A percentile compares a stretch with the other conserved stretches of the same genome.
Evolutionary conservation across 805 yeast genomes (phyloP).

Genomic region (Saccharomyces jurei): DNA sequence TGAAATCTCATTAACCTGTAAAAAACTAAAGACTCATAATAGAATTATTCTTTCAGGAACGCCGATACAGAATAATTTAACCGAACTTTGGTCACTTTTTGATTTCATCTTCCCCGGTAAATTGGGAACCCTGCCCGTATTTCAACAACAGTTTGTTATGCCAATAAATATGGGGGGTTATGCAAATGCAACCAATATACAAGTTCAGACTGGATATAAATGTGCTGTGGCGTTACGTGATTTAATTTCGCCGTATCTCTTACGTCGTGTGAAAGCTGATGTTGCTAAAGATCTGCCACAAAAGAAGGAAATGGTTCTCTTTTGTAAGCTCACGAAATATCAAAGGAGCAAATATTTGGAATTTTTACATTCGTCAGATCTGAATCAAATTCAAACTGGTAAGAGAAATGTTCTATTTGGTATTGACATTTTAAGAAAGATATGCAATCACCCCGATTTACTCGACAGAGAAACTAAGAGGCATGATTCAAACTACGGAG

Average conservation of each 20-base stretch:
- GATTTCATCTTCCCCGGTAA: slow-evolving; percentile 94
- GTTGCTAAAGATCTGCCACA: slow-evolving; percentile 93
- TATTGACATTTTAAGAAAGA: slow-evolving; percentile 80
- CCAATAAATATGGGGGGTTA: slow-evolving; percentile 98
- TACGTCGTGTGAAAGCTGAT: slow-evolving; percentile 82
- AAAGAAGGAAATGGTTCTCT: slow-evolving; percentile 87
- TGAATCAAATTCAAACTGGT: slow-evolving; percentile 63
- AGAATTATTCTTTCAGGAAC: slow-evolving; percentile 89
- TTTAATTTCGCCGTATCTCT: slow-evolving; percentile 78
- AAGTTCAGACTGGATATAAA: slow-evolving; percentile 91
- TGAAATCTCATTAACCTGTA: slow-evolving; percentile 76
- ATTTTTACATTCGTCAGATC: slow-evolving; percentile 70
- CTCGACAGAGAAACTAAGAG: slow-evolving; percentile 38
- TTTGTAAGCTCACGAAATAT: slow-evolving; percentile 71
- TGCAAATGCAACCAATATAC: slow-evolving; percentile 92
- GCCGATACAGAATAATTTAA: slow-evolving; percentile 88
- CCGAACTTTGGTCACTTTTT: slow-evolving; percentile 89
- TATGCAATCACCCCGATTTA: slow-evolving; percentile 94
- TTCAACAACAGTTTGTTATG: slow-evolving; percentile 81
- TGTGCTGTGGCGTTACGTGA: slow-evolving; percentile 90
- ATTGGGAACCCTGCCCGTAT: slow-evolving; percentile 89
- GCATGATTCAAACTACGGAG: slow-evolving; percentile 39
- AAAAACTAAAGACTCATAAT: slow-evolving; percentile 75
- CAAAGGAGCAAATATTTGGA: slow-evolving; percentile 70
- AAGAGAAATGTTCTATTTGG: slow-evolving; percentile 79